These are phyloP conservation scores for Fusarium pininemorale DNA, from an alignment of 2,329 filamentous ascomycete species.

Conservation along the genomic window DNA sequence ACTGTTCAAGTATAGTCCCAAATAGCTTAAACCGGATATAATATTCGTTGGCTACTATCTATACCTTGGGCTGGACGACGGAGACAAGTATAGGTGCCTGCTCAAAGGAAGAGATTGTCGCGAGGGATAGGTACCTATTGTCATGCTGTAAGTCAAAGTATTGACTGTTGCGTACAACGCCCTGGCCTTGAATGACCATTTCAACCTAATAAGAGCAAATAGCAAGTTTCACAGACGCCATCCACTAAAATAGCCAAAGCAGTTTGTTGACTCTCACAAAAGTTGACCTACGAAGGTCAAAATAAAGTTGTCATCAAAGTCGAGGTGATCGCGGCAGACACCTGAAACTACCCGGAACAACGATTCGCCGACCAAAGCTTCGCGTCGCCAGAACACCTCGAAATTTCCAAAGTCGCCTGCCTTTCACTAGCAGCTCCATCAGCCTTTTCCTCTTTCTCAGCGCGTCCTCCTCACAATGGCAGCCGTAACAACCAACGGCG, in stretches of 20 bases:
- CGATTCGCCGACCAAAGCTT: slow-evolving; percentile 18
- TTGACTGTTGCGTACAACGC: not conserved
- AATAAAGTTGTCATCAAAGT: not conserved
- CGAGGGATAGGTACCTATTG: not conserved
- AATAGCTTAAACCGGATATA: not conserved
- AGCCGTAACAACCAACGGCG: slow-evolving; percentile 59
- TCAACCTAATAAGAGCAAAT: not conserved
- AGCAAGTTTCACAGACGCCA: not conserved
- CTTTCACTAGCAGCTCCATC: slow-evolving; percentile 13
- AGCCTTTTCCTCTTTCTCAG: not conserved
- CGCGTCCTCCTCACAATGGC: slow-evolving; percentile 40
- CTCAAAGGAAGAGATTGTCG: not conserved
- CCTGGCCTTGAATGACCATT: not conserved
- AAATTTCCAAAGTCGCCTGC: slow-evolving; percentile 39
- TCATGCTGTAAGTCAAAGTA: not conserved
- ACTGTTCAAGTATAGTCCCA: not conserved
- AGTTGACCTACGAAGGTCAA: not conserved
- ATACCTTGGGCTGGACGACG: not conserved
- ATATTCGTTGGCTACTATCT: too few species aligned
- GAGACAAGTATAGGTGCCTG: not conserved
- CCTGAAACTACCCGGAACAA: slow-evolving; percentile 7
- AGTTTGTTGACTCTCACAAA: not conserved
- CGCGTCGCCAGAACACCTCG: slow-evolving; percentile 34
- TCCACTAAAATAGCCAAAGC: too few species aligned
- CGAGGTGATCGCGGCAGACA: not conserved